These are phyloP conservation scores for Ceratocystis diversiconidia DNA, from an alignment of 2,329 filamentous ascomycete genomes.

Conservation along the genomic window DNA sequence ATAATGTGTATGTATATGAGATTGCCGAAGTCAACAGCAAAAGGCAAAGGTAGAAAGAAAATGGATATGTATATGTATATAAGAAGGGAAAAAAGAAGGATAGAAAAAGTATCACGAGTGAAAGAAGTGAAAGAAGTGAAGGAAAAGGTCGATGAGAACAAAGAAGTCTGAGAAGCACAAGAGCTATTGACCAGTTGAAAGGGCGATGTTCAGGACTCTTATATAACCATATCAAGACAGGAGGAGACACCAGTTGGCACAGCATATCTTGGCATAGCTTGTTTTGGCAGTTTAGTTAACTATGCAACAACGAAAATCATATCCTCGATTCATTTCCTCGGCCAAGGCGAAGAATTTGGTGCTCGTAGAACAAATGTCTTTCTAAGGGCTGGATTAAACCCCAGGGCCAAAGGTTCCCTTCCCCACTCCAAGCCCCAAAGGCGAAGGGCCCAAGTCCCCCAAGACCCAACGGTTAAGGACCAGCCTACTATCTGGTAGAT, in stretches of 20 bases:
- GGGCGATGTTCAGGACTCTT: background rate
- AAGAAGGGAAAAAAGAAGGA: background rate
- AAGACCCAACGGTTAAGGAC: background rate
- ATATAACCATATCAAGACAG: background rate
- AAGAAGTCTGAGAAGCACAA: background rate
- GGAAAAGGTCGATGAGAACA: background rate
- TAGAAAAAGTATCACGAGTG: background rate
- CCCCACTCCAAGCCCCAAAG: background rate
- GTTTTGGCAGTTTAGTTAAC: background rate
- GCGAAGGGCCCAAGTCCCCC: too few relatives aligned
- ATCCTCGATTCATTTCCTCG: background rate
- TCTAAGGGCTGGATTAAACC: background rate
- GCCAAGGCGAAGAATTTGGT: background rate
- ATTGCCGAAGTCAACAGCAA: background rate
- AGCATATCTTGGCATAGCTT: background rate
- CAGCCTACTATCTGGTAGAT: background rate
- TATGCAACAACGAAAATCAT: background rate
- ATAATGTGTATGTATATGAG: background rate
- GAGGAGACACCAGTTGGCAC: background rate
- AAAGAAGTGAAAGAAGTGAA: background rate
- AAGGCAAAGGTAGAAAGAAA: background rate
- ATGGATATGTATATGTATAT: background rate
- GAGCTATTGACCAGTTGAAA: too few relatives aligned
- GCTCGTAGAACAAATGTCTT: background rate
- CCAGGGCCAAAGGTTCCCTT: background rate